Percentiles rank a stretch among this genome's conserved stretches.
These are phyloP conservation scores for Fusarium duplospermum DNA, from an alignment of 2,329 filamentous ascomycete genomes.

Conservation along the genomic window DNA sequence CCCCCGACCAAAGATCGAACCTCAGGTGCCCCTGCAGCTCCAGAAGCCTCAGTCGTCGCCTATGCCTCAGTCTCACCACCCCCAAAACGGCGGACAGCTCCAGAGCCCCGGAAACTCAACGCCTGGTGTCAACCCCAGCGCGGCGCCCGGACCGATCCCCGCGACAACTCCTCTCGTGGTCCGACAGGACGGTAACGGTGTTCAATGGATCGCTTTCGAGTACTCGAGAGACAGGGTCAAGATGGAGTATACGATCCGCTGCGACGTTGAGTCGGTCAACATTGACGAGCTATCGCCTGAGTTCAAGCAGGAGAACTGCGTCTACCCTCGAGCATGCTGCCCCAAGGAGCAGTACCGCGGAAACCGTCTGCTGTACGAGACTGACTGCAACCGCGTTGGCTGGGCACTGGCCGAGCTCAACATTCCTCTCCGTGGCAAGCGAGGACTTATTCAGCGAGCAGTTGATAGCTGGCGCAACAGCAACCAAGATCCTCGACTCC, in stretches of 20 bases:
- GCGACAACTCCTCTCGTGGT: conserved; percentile 96
- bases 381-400: conserved; percentile 99
- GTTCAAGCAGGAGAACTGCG: conserved; percentile 98
- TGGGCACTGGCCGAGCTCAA: conserved; percentile 97
- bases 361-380: conserved; percentile 96
- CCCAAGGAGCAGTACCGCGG: conserved; percentile 96
- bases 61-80: conserved; percentile 52
- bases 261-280: conserved; percentile 96
- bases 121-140: conserved; percentile 81
- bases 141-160: conserved; percentile 94
- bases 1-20: conserved; percentile 72
- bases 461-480: conserved; percentile 99
- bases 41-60: conserved; percentile 65
- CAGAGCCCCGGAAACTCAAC: conserved; percentile 52
- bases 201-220: conserved; percentile 99
- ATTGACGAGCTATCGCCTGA: conserved; percentile 86
- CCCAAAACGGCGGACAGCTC: conserved; percentile 53
- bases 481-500: conserved; percentile 92
- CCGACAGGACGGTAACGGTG: conserved; percentile 92
- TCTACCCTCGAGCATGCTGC: conserved; percentile 95
- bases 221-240: conserved; percentile 97
- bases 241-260: conserved; percentile 99
- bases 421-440: conserved; percentile 88
- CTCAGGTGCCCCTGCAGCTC: conserved; percentile 70
- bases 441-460: conserved; percentile 94